These are phyloP conservation scores for Triangularia setosa DNA, from an alignment of 2,329 filamentous ascomycete genomes.

Conservation along the genomic window DNA sequence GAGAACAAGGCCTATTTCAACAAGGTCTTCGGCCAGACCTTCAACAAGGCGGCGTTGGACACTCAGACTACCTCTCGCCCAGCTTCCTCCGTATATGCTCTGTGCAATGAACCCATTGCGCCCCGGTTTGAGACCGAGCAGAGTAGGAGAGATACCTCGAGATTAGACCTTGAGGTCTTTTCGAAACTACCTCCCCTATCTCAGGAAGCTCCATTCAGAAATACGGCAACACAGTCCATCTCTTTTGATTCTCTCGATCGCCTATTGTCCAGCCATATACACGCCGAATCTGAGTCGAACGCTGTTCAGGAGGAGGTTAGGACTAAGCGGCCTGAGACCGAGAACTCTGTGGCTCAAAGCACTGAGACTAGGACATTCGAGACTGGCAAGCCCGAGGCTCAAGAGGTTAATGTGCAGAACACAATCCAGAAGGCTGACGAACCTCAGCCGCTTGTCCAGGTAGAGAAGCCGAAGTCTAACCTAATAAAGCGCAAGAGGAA, in stretches of 20 bases:
- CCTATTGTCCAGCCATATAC: not conserved
- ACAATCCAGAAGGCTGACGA: not conserved
- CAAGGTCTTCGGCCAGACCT: not conserved
- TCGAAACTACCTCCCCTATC: not conserved
- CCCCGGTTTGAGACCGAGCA: not conserved
- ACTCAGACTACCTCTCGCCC: constrained; percentile 6
- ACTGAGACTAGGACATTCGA: not conserved
- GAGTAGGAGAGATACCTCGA: not conserved
- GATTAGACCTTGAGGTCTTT: not conserved
- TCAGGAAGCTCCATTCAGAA: not conserved
- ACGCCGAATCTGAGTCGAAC: not conserved
- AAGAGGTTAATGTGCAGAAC: not conserved
- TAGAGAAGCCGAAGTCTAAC: not conserved
- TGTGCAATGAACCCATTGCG: not conserved
- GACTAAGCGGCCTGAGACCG: not conserved
- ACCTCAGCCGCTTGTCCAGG: not conserved
- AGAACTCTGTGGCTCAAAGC: not conserved
- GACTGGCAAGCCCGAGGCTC: not conserved
- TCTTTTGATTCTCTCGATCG: not conserved
- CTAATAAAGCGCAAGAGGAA: constrained; percentile 30
- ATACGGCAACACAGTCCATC: too few species aligned
- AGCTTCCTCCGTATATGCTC: not conserved
- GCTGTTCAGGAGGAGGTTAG: not conserved
- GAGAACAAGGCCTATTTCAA: constrained; percentile 23
- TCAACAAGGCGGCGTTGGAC: constrained; percentile 21